Percentiles rank a stretch among this genome's conserved stretches.
Conservation (phyloP, 805 yeast species). For the Cyberlindnera veronae region DNA sequence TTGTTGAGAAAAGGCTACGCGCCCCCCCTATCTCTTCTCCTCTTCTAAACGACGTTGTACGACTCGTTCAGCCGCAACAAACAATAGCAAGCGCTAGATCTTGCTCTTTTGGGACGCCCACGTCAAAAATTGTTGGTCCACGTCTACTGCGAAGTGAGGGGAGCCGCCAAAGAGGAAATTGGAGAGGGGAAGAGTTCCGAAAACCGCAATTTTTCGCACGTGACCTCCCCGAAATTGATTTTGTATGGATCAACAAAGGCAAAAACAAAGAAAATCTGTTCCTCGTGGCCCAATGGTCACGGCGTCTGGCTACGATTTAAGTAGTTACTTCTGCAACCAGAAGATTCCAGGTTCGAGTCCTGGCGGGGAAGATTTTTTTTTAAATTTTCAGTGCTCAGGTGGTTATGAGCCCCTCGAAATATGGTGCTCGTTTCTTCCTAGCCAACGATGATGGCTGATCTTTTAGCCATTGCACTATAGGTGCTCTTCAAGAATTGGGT, state of each 20-base stretch:
- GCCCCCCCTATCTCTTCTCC: conserved; percentile 2
- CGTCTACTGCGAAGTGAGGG: no score
- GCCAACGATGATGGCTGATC: no score
- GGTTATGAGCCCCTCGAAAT: no score
- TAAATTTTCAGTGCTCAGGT: no score
- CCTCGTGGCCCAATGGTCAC: conserved; percentile 77
- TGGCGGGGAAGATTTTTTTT: conserved; percentile 33
- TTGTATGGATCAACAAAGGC: no score
- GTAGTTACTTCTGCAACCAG: conserved; percentile 39
- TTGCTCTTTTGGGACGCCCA: no score
- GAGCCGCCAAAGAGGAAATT: conserved; percentile 7
- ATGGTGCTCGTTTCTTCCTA: no score
- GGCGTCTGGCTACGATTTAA: conserved; percentile 67
- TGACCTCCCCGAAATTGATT: no score
- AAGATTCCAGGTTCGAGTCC: conserved; percentile 35
- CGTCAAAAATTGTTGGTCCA: conserved; percentile 1
- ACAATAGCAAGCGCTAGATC: no score
- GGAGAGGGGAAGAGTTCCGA: conserved; percentile 1
- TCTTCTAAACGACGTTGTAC: conserved; percentile 1
- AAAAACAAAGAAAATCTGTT: conserved; percentile 38
- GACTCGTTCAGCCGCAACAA: background rate
- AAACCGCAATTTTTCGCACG: background rate
- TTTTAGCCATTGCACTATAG: no score
- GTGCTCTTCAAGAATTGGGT: no score
- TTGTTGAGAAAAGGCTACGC: conserved; percentile 1